Percentiles rank a stretch among this genome's conserved stretches.
These are phyloP conservation scores for Clathrospora elynae DNA, from an alignment of 2,329 filamentous ascomycete genomes.

Conservation along the genomic window DNA sequence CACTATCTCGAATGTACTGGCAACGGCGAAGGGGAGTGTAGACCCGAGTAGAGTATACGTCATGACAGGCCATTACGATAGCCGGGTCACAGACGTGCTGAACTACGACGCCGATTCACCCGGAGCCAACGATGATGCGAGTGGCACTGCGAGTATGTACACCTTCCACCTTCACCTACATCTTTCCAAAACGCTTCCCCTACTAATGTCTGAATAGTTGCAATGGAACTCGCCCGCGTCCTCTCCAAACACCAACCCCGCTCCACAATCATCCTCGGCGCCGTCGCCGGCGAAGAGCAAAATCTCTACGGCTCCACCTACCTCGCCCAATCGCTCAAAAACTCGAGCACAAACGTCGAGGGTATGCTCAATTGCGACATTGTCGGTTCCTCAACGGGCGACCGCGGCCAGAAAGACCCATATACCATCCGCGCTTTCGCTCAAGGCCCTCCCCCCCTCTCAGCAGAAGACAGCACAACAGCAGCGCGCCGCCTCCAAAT, in stretches of 20 bases:
- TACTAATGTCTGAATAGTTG: constrained; percentile 44
- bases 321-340: constrained; percentile 59
- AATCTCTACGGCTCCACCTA: constrained; percentile 58
- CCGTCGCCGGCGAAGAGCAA: constrained; percentile 65
- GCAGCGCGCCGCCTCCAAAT: constrained; percentile 50
- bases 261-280: constrained; percentile 62
- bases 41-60: constrained; percentile 59
- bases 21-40: constrained; percentile 56
- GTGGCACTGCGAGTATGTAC: constrained; percentile 55
- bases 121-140: constrained; percentile 64
- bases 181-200: too few species aligned
- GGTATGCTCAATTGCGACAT: constrained; percentile 65
- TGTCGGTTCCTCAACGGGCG: constrained; percentile 57
- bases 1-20: constrained; percentile 58
- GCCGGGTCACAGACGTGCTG: constrained; percentile 56
- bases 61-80: constrained; percentile 63
- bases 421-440: constrained; percentile 62
- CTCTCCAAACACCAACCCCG: constrained; percentile 55
- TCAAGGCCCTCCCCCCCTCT: constrained; percentile 54
- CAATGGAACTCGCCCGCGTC: constrained; percentile 61
- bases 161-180: too few species aligned
- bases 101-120: constrained; percentile 61
- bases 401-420: constrained; percentile 54
- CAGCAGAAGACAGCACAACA: constrained; percentile 45
- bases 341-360: constrained; percentile 60